Evolutionary conservation across 495 filamentous ascomycete species (phyloP), one percentile per base, ranked within the genome.

Genomic region (Chaetomium cochliodes): DNA sequence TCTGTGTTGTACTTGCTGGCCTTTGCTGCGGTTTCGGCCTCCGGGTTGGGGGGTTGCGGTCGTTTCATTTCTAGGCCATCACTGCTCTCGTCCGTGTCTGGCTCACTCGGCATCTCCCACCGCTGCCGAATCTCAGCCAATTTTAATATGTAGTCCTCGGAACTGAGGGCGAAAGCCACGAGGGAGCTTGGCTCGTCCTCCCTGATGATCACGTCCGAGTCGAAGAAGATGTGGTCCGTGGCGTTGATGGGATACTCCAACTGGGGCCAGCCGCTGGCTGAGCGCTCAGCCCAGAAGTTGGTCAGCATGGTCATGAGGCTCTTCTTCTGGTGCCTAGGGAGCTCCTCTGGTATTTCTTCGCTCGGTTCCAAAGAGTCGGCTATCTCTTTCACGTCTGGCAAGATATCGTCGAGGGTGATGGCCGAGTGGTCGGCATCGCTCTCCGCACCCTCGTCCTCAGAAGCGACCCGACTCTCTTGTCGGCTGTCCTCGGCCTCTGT

Each of bases 251-350:
- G 96, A 70, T 98, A 99, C 25, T 98, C 96, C 26, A 99, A 82
- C 28, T 88, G 85, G n/a, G 90, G 81, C 96, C 96, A 99, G 51
- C 93, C 92, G 77, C 91, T 97, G 47, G 96, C 92, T 23, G 94
- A 97, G 50, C 94, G 87, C 73, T 98, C 94, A 22, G 94, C 96
- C 96, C 96, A 99, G 77, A 99, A 99, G 63, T 92, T 96, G 12
- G 90, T 92, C 58, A 99, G 80, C 81, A 97, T 91, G 68, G 93
- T 96, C 87, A 98, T 87, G 58, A 97, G 83, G 22, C 92, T 96
- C 61, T 86, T 91, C 69, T 92, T 91, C 70, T 97, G 90, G 68
- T 98, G 92, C 67, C 90, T 94, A 1, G 92, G 92, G 16, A 98
- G 80, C 63, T 96, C 92, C 15, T 89, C 78, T 33, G 87, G 82